Evolutionary conservation across 306 rosid species (phyloP).

Genomic region (Prunus padus): DNA sequence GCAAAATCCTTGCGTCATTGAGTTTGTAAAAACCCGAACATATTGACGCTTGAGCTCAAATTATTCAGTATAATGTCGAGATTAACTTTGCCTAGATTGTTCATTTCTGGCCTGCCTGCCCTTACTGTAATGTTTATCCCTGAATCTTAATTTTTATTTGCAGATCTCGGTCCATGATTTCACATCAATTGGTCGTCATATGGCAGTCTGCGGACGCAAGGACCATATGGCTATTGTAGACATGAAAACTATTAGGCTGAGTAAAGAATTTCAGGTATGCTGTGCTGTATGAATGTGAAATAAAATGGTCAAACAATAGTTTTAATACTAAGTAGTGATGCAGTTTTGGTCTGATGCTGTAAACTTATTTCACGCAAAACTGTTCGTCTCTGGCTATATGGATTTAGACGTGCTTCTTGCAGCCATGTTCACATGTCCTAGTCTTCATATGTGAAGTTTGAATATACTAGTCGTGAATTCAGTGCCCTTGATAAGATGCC

Average conservation of each 20-base stretch:
- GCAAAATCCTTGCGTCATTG: no score
- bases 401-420: background rate
- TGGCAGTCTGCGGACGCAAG: slow-evolving; percentile 75
- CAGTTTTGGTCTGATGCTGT: background rate
- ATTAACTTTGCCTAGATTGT: no score
- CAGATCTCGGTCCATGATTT: slow-evolving; percentile 87
- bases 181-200: slow-evolving; percentile 73
- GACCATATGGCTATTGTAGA: slow-evolving; percentile 88
- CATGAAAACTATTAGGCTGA: slow-evolving; percentile 50
- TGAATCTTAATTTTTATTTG: slow-evolving; percentile 23
- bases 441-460: background rate
- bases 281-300: background rate
- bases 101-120: no score
- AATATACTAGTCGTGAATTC: background rate
- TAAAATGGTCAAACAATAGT: background rate
- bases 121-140: slow-evolving; percentile 1
- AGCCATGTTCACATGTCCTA: background rate
- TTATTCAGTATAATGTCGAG: no score
- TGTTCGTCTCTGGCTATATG: background rate
- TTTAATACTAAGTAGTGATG: background rate
- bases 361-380: background rate
- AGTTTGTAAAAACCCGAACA: no score
- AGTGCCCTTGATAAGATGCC: background rate
- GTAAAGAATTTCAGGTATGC: slow-evolving; percentile 78
- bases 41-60: no score